Evolutionary conservation across 441 rosid genomes (phyloP).

Genomic region (Erodium texanum): DNA sequence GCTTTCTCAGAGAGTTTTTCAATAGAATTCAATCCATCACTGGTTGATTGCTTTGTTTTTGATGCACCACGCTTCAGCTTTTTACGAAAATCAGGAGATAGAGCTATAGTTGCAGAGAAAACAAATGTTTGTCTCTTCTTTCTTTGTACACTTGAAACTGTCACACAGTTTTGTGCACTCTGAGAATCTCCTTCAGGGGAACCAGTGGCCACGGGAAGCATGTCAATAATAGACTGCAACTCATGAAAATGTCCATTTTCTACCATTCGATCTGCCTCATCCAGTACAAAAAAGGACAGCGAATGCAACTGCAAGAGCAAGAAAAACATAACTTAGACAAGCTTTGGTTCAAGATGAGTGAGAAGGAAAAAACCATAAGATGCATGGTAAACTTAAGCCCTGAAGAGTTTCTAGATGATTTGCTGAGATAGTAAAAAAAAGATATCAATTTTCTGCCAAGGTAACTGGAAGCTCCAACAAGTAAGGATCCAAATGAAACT

Average conservation of each 20-base stretch:
- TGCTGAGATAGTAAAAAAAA: too few relatives aligned
- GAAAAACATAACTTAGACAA: not conserved
- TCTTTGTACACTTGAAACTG: slow-evolving; percentile 49
- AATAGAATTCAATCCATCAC: slow-evolving; percentile 61
- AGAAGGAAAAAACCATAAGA: not conserved
- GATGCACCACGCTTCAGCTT: slow-evolving; percentile 66
- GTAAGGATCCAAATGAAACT: too few relatives aligned
- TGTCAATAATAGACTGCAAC: slow-evolving; percentile 89
- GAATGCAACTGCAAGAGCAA: slow-evolving; percentile 66
- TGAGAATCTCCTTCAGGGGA: slow-evolving; percentile 39
- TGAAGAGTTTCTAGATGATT: not conserved
- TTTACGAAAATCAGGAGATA: slow-evolving; percentile 87
- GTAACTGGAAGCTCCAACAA: too few relatives aligned
- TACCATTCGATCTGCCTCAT: slow-evolving; percentile 98
- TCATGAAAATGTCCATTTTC: slow-evolving; percentile 93
- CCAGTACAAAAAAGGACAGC: slow-evolving; percentile 91
- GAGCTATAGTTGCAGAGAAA: slow-evolving; percentile 90
- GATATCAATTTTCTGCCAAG: too few relatives aligned
- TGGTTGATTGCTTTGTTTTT: slow-evolving; percentile 51
- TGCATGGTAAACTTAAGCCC: not conserved
- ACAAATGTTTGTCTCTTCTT: slow-evolving; percentile 95
- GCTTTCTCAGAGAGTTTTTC: slow-evolving; percentile 83
- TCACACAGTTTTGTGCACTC: slow-evolving; percentile 41
- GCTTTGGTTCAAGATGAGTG: not conserved
- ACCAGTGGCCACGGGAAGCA: slow-evolving; percentile 54